Conservation (phyloP, 441 rosid genomes). For the Omphalea diandra region DNA sequence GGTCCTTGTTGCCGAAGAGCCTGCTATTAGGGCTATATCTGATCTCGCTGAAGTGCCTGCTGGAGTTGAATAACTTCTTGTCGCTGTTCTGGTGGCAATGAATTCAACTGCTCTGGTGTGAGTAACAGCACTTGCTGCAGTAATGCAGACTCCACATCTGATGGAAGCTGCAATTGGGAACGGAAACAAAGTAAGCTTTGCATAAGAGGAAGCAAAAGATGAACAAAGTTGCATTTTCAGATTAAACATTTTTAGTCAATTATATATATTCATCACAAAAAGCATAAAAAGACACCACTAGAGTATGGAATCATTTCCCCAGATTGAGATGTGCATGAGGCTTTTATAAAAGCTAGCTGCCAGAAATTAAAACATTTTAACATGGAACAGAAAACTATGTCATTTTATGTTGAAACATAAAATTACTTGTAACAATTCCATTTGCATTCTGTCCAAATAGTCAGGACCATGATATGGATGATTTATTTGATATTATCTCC, state of each 20-base stretch:
- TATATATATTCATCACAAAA: too few relatives aligned
- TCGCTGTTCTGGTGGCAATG: slow-evolving; percentile 81
- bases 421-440: background rate
- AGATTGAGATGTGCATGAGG: background rate
- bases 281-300: background rate
- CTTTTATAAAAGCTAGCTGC: background rate
- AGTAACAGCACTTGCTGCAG: slow-evolving; percentile 85
- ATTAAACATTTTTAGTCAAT: background rate
- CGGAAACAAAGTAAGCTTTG: background rate
- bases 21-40: slow-evolving; percentile 49
- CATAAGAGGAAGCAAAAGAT: background rate
- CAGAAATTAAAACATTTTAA: too few relatives aligned
- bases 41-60: slow-evolving; percentile 60
- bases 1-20: background rate
- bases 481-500: background rate
- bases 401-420: background rate
- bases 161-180: slow-evolving; percentile 37
- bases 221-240: background rate
- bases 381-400: too few relatives aligned
- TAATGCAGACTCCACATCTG: slow-evolving; percentile 67
- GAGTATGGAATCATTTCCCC: background rate
- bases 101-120: slow-evolving; percentile 79
- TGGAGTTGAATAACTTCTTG: slow-evolving; percentile 88
- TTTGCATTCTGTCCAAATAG: too few relatives aligned
- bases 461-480: background rate